Base-by-base conservation (phyloP, 2,329 filamentous ascomycete species). In the Neocucurbitaria cava region DNA sequence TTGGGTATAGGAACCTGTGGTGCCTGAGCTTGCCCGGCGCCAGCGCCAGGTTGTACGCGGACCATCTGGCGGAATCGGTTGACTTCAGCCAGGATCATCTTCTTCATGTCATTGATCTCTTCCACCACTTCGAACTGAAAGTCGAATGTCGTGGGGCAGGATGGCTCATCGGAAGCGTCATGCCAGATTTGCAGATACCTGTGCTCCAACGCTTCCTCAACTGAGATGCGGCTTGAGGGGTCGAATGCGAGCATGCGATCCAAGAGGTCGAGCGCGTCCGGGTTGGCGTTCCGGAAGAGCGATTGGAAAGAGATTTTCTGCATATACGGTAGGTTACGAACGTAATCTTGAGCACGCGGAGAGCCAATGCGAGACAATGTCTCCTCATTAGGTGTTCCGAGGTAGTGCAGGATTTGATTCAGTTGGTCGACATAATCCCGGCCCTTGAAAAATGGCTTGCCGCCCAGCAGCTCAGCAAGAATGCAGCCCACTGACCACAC, bases 401-500 rank as follows among this genome's bases (percentile, higher is more conserved):
- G 89, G 76, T 96, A 97, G 82, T 98, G 93, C 51, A 99, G 85
- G 72, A 99, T 99, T 80, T 99, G 95, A 83, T 99, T 99, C 63
- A 99, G 87, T 82, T 99, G 95, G 79, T 99, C 95, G 77, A 99
- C 95, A 73, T 99, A 99, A 81, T 99, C 95, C 59, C 95, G 91
- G 54, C 95, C 95, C 81, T 99, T 99, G 85, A 99, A 98, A 84
- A 99, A 99, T 39, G 95, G 95, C 56, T 96, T 90, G 56, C 95
- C 94, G 59, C 95, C 95, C 31, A 99, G 87, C 11, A 99, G 87
- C 78, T 99, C 95, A 49, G 95, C 95, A 49, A 99, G 86, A 70
- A 99, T 99, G 75, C 95, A 99, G 58, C 95, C 95, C 39, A 99
- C 94, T 8, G 95, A 99, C 95, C 95, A 99, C 30, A 99, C 94